Evolutionary conservation across 2,329 filamentous ascomycete genomes (phyloP).

Genomic region (Monilinia aucupariae): DNA sequence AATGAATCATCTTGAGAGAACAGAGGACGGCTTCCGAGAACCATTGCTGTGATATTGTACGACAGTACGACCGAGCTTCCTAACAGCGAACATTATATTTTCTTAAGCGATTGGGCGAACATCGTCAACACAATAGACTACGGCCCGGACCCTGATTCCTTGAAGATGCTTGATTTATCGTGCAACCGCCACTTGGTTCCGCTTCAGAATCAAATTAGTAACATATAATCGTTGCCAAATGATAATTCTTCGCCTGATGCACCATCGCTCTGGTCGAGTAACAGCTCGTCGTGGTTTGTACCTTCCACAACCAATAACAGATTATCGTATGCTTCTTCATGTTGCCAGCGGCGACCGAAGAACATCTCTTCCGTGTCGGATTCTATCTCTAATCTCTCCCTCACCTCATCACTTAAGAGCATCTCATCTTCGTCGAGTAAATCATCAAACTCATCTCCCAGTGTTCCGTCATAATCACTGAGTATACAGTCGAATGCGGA

Average conservation of each 20-base stretch:
- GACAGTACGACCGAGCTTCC: background rate
- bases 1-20: background rate
- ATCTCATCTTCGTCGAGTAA: slow-evolving; percentile 21
- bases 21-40: background rate
- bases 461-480: background rate
- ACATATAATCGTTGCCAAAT: slow-evolving; percentile 3
- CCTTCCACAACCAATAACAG: slow-evolving; percentile 10
- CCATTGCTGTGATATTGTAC: no score
- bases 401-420: slow-evolving; percentile 18
- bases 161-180: background rate
- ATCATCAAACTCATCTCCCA: slow-evolving; percentile 18
- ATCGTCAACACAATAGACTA: background rate
- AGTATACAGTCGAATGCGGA: slow-evolving; percentile 9
- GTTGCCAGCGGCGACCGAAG: slow-evolving; percentile 18
- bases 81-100: background rate
- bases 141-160: background rate
- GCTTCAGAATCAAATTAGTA: background rate
- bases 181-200: background rate
- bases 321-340: slow-evolving; percentile 10
- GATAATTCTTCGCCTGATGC: background rate
- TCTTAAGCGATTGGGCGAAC: background rate
- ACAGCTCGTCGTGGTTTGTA: background rate
- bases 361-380: slow-evolving; percentile 26
- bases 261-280: background rate
- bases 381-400: slow-evolving; percentile 22